These are phyloP conservation scores for Eremomyces bilateralis DNA, from an alignment of 495 filamentous ascomycete genomes.

Conservation along the genomic window DNA sequence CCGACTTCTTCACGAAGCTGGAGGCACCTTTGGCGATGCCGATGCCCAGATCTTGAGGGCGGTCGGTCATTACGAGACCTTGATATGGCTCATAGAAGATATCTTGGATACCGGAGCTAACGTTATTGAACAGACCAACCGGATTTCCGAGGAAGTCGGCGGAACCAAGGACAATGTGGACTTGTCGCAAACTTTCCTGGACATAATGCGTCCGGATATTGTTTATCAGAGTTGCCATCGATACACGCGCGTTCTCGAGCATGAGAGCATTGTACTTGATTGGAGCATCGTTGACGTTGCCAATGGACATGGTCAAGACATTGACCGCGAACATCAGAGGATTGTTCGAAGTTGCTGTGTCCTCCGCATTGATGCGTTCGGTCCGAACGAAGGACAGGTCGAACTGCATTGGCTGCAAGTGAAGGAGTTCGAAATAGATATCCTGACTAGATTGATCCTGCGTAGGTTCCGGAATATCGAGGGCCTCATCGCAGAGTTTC, in stretches of 20 bases:
- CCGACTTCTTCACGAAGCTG: constrained; percentile 94
- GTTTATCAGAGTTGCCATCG: constrained; percentile 56
- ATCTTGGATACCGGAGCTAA: constrained; percentile 87
- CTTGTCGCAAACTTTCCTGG: constrained; percentile 82
- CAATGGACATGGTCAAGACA: constrained; percentile 95
- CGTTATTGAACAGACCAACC: constrained; percentile 92
- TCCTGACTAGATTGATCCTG: constrained; percentile 67
- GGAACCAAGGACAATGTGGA: constrained; percentile 89
- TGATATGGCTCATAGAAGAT: constrained; percentile 99
- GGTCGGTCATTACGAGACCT: constrained; percentile 86
- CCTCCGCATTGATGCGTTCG: constrained; percentile 87
- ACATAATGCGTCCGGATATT: constrained; percentile 87
- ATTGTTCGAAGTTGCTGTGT: constrained; percentile 68
- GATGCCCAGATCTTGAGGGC: constrained; percentile 78
- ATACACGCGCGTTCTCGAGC: constrained; percentile 87
- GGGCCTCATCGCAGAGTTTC: constrained; percentile 64
- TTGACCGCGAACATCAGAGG: constrained; percentile 97
- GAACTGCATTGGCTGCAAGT: constrained; percentile 93
- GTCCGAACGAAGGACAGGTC: constrained; percentile 95
- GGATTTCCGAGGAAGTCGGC: constrained; percentile 98
- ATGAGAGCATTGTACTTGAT: constrained; percentile 81
- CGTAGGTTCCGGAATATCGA: constrained; percentile 84
- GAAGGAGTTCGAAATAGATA: constrained; percentile 91
- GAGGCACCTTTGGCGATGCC: constrained; percentile 93
- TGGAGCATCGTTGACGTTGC: constrained; percentile 94